These are phyloP conservation scores for Scenedesmus sp. DNA, from an alignment of 163 green algal species.

Conservation along the genomic window DNA sequence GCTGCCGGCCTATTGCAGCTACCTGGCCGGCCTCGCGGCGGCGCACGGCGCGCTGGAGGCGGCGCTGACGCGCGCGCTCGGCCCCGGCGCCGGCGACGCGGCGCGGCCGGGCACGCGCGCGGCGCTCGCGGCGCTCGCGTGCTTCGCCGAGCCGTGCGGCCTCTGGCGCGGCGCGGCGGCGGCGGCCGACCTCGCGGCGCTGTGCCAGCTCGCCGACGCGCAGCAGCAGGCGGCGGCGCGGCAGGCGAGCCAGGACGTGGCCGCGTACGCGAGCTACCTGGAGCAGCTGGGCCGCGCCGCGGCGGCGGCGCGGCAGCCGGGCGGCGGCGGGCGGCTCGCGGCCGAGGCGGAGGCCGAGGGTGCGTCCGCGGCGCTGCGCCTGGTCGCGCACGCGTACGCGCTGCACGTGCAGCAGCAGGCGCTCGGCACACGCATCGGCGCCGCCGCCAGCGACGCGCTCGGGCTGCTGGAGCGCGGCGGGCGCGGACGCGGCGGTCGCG, in stretches of 20 bases:
- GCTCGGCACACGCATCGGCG: conserved; percentile 36
- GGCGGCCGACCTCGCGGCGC: neutral
- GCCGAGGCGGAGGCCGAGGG: conserved; percentile 6
- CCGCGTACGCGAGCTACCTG: conserved; percentile 38
- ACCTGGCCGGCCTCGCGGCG: conserved; percentile 56
- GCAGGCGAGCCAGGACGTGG: conserved; percentile 13
- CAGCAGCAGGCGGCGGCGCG: neutral
- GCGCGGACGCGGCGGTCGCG: no score
- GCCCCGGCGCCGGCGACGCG: neutral
- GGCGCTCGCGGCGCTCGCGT: neutral
- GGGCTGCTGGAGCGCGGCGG: neutral
- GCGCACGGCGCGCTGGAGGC: conserved; percentile 59
- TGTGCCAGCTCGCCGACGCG: neutral
- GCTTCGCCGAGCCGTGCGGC: neutral
- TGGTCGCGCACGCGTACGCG: conserved; percentile 36
- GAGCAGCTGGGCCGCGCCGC: conserved; percentile 32
- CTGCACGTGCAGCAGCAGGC: conserved; percentile 38
- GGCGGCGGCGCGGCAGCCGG: conserved; percentile 1
- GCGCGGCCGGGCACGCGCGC: neutral
- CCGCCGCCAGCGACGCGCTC: conserved; percentile 27
- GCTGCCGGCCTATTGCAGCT: conserved; percentile 59
- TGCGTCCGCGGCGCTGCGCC: neutral
- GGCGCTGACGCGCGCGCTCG: conserved; percentile 38
- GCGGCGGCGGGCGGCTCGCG: neutral
- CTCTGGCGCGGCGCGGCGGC: conserved; percentile 20